A percentile compares a stretch with the other conserved stretches of the same genome.
These are phyloP conservation scores for Panaeolus papilionaceus DNA, from an alignment of 768 basidiomycete species.

Conservation along the genomic window DNA sequence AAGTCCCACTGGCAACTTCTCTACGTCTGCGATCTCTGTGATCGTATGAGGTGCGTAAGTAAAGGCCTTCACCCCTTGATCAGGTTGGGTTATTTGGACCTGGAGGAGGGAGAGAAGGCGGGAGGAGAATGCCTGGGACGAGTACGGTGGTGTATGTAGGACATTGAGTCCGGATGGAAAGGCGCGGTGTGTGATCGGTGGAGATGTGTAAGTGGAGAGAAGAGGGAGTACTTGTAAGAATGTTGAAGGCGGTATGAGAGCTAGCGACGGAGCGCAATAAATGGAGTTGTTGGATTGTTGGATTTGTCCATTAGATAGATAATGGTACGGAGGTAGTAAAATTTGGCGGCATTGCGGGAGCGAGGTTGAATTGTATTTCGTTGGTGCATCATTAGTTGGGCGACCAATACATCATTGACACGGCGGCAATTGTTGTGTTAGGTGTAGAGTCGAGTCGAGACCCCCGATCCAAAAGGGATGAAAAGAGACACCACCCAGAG, in stretches of 20 bases:
- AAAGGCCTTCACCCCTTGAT: neutral
- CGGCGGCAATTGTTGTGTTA: neutral
- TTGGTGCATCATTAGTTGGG: neutral
- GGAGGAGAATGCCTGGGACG: conserved; percentile 68
- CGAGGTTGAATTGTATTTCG: neutral
- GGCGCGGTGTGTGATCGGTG: conserved; percentile 68
- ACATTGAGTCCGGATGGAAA: conserved; percentile 82
- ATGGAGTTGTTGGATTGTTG: neutral
- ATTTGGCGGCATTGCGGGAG: neutral
- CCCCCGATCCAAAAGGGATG: conserved; percentile 1
- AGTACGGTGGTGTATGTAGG: conserved; percentile 83
- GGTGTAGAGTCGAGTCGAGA: neutral
- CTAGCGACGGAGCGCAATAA: conserved; percentile 41
- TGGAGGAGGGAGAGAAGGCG: conserved; percentile 65
- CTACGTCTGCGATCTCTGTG: conserved; percentile 71
- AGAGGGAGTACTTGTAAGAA: conserved; percentile 78
- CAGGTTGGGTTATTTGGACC: neutral
- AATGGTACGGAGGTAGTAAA: neutral
- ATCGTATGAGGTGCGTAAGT: conserved; percentile 61
- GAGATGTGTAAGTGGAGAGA: conserved; percentile 67
- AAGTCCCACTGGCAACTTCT: conserved; percentile 75
- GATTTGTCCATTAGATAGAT: neutral
- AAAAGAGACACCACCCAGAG: neutral
- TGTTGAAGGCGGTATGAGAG: conserved; percentile 88
- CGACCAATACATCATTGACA: neutral